A percentile compares a stretch with the other conserved stretches of the same genome.
These are phyloP conservation scores for Agapanthus africanus DNA, from an alignment of 106 monocot genomes.

Conservation along the genomic window DNA sequence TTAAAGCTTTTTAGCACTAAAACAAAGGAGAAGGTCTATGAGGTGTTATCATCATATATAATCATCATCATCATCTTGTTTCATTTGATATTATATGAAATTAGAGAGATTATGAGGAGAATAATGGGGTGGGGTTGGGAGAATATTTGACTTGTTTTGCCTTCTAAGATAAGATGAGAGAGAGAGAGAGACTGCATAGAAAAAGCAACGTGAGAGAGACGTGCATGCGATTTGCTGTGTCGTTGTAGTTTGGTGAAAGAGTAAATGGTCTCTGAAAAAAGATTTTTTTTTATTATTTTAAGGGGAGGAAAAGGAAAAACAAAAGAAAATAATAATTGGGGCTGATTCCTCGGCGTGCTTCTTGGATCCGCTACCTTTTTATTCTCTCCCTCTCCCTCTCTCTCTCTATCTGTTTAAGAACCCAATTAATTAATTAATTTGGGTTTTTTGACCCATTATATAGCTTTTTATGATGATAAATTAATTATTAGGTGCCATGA, in stretches of 20 bases:
- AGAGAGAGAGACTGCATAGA: background rate
- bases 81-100: background rate
- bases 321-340: background rate
- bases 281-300: background rate
- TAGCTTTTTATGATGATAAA: background rate
- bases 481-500: background rate
- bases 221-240: conserved; percentile 35
- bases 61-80: background rate
- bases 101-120: background rate
- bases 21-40: conserved; percentile 6
- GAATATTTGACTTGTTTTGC: conserved; percentile 5
- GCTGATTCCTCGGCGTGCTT: conserved; percentile 14
- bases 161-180: background rate
- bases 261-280: background rate
- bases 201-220: conserved; percentile 20
- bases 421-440: background rate
- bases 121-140: background rate
- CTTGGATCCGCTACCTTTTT: conserved; percentile 10
- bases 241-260: conserved; percentile 6
- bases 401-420: background rate
- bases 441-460: no score
- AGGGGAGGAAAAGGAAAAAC: background rate
- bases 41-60: background rate
- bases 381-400: background rate
- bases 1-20: background rate